Conservation (phyloP, 495 filamentous ascomycete species). For the Penicillium nucicola region DNA sequence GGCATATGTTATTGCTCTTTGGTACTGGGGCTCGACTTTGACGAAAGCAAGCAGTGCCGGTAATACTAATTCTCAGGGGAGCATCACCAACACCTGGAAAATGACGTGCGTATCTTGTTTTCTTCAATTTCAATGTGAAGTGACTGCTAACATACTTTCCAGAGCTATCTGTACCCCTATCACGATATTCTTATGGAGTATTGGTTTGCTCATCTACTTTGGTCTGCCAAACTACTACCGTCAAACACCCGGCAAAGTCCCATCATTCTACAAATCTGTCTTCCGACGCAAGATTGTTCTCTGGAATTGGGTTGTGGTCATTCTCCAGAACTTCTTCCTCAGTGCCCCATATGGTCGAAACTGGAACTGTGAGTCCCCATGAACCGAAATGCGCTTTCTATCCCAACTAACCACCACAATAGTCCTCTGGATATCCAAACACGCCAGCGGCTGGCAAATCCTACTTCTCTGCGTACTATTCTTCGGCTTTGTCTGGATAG, state of each 20-base stretch:
- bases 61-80: constrained; percentile 26
- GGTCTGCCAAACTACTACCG: constrained; percentile 51
- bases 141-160: constrained; percentile 8
- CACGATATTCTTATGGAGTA: constrained; percentile 37
- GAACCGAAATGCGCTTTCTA: background rate
- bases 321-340: constrained; percentile 49
- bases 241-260: constrained; percentile 64
- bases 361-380: constrained; percentile 42
- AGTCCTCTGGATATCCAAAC: constrained; percentile 48
- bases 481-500: constrained; percentile 45
- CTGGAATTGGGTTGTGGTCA: constrained; percentile 48
- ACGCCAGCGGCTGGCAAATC: constrained; percentile 44
- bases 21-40: constrained; percentile 50
- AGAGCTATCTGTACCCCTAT: constrained; percentile 45
- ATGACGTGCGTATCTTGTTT: constrained; percentile 37
- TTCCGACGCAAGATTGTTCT: constrained; percentile 48
- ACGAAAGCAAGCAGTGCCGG: constrained; percentile 36
- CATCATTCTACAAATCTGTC: constrained; percentile 50
- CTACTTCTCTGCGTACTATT: constrained; percentile 41
- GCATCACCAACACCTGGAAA: constrained; percentile 43
- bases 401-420: background rate
- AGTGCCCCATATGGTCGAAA: constrained; percentile 50
- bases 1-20: constrained; percentile 48
- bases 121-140: background rate
- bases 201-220: constrained; percentile 42